phyloP scores from a whole-genome alignment of 495 filamentous ascomycete genomes.

The Terfezia boudieri region DNA sequence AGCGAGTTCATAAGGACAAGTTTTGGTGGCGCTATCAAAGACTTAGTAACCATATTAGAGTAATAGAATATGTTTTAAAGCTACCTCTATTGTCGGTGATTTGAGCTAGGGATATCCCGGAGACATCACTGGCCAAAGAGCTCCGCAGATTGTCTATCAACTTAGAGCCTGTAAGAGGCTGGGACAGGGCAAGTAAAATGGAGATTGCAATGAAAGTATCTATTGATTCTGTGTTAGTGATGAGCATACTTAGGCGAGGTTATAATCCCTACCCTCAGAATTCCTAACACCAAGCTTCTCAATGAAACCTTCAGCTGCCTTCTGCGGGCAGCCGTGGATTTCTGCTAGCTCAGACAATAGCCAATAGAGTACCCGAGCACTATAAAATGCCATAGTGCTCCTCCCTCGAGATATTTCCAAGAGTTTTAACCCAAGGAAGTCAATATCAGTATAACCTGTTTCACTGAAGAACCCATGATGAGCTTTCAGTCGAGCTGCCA shows the following conservation, averaged over 20 bases:
- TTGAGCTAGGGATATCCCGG: constrained; percentile 17
- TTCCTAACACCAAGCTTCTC: constrained; percentile 10
- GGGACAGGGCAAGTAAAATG: constrained; percentile 31
- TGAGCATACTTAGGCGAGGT: no score
- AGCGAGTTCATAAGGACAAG: constrained; percentile 37
- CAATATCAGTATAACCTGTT: constrained; percentile 9
- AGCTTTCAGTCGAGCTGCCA: constrained; percentile 27
- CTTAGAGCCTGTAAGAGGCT: constrained; percentile 24
- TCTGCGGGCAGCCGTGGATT: not conserved
- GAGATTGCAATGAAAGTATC: constrained; percentile 28
- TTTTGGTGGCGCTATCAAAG: constrained; percentile 10
- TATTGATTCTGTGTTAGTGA: no score
- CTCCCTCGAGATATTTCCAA: constrained; percentile 19
- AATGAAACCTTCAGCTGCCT: constrained; percentile 6
- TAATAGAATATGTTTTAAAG: no score
- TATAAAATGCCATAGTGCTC: constrained; percentile 24
- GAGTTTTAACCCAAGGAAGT: constrained; percentile 4
- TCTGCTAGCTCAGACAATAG: constrained; percentile 6
- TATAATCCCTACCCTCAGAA: not conserved
- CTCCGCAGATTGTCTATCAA: constrained; percentile 28
- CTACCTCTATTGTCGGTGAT: no score
- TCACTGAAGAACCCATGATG: constrained; percentile 7
- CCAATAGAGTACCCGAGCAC: constrained; percentile 24
- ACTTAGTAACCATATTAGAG: not conserved
- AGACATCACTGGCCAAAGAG: constrained; percentile 31